phyloP scores from a whole-genome alignment of 2,329 filamentous ascomycete species.

The Talaromyces albobiverticillius region DNA sequence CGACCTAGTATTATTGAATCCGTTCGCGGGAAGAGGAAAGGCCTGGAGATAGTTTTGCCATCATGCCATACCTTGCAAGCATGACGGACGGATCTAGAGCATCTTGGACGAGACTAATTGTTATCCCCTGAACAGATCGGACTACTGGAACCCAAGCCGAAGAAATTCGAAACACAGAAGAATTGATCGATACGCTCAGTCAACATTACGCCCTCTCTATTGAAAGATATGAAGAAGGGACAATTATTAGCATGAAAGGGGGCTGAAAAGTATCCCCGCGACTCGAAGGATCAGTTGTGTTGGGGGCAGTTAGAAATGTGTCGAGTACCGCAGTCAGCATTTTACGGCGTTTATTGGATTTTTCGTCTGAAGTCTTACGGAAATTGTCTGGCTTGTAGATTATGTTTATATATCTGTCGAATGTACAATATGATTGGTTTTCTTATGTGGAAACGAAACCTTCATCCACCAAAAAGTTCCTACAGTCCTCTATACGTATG shows the following conservation, averaged over 20 bases:
- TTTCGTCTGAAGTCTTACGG: not conserved
- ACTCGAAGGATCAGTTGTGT: not conserved
- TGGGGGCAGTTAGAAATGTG: not conserved
- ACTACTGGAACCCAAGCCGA: slow-evolving; percentile 14
- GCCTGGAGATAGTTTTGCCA: not conserved
- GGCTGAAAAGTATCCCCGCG: not conserved
- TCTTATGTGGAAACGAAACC: not conserved
- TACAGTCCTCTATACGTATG: too few species aligned
- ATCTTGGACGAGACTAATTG: not conserved
- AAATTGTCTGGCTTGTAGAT: not conserved
- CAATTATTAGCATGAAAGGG: not conserved
- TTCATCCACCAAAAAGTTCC: too few species aligned
- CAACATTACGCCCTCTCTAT: not conserved
- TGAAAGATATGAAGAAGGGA: not conserved
- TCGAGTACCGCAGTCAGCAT: slow-evolving; percentile 3
- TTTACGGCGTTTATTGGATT: slow-evolving; percentile 1
- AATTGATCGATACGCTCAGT: not conserved
- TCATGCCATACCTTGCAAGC: too few species aligned
- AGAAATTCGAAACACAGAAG: slow-evolving; percentile 12
- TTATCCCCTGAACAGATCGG: slow-evolving; percentile 2
- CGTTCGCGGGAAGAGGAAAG: not conserved
- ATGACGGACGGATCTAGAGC: not conserved
- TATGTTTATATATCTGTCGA: not conserved
- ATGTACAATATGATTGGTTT: slow-evolving; percentile 3
- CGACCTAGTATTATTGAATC: not conserved